A percentile compares a stretch with the other conserved stretches of the same genome.
Evolutionary conservation across 139 green algal species (phyloP).

Genomic region (Pycnococcus provasolii): DNA sequence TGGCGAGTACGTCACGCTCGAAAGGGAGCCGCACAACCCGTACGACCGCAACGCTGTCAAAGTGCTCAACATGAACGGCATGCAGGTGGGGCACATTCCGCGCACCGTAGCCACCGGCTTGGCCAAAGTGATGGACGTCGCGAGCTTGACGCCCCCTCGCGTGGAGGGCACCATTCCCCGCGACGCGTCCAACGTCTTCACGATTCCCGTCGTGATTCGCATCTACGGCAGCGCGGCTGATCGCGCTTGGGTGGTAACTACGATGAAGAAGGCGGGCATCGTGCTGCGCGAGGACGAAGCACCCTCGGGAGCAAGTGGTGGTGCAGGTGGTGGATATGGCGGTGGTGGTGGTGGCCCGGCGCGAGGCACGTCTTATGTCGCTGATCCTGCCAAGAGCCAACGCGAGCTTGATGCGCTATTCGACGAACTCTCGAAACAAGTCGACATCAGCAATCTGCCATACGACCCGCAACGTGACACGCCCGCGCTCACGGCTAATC

Average conservation of each 20-base stretch:
- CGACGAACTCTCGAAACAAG: neutral
- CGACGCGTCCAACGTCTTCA: neutral
- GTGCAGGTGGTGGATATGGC: neutral
- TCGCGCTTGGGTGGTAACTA: neutral
- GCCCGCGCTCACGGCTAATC: neutral
- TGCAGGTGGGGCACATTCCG: conserved; percentile 21
- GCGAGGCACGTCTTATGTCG: neutral
- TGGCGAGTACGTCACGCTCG: conserved; percentile 31
- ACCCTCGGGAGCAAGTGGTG: neutral
- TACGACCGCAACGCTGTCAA: conserved; percentile 49
- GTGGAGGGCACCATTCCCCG: neutral
- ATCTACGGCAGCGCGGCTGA: neutral
- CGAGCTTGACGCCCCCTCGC: neutral
- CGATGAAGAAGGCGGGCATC: neutral
- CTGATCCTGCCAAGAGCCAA: neutral
- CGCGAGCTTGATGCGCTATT: conserved; percentile 2
- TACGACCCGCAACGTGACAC: neutral
- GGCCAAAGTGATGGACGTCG: conserved; percentile 15
- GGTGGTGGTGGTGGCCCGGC: neutral
- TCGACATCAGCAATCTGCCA: neutral
- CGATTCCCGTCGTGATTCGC: neutral
- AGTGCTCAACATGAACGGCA: conserved; percentile 45
- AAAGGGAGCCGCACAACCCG: conserved; percentile 44
- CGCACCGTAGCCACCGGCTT: conserved; percentile 13
- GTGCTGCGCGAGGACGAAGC: neutral